These are phyloP conservation scores for Ogataea pignaliae DNA, from an alignment of 805 yeast genomes.

Conservation along the genomic window DNA sequence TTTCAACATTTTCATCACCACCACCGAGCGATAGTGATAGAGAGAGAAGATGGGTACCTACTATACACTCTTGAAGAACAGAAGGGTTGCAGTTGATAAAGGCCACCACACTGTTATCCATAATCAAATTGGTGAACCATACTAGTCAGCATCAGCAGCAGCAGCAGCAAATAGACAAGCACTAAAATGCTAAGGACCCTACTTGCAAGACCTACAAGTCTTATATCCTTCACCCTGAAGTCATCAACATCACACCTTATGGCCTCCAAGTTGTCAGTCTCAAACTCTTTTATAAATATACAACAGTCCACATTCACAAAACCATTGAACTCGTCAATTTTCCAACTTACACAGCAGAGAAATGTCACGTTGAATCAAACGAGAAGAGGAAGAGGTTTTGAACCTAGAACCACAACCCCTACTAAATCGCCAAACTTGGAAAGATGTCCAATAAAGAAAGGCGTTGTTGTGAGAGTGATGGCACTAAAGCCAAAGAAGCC, in stretches of 20 bases:
- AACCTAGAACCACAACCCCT: constrained; percentile 33
- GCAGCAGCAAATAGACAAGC: too few relatives aligned
- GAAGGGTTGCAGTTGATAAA: too few relatives aligned
- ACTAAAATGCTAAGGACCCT: constrained; percentile 12
- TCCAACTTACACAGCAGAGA: constrained; percentile 35
- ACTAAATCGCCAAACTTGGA: constrained; percentile 79
- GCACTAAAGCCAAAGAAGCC: constrained; percentile 97
- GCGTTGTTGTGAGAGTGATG: constrained; percentile 92
- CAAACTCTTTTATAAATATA: constrained; percentile 12
- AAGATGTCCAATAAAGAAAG: constrained; percentile 81
- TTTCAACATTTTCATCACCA: too few relatives aligned
- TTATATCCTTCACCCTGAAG: constrained; percentile 5
- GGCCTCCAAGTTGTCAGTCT: constrained; percentile 9
- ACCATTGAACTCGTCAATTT: constrained; percentile 8
- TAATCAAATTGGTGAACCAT: too few relatives aligned
- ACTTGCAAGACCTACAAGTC: constrained; percentile 5
- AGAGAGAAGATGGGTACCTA: too few relatives aligned
- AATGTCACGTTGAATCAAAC: constrained; percentile 76
- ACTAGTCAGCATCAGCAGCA: too few relatives aligned
- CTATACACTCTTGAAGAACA: too few relatives aligned
- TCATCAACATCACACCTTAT: constrained; percentile 13
- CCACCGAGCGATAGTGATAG: too few relatives aligned
- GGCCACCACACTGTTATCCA: too few relatives aligned
- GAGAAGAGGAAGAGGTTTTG: constrained; percentile 55
- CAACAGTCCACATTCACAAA: constrained; percentile 4